Conservation (phyloP, 768 basidiomycete genomes). For the Russula brevipes region DNA sequence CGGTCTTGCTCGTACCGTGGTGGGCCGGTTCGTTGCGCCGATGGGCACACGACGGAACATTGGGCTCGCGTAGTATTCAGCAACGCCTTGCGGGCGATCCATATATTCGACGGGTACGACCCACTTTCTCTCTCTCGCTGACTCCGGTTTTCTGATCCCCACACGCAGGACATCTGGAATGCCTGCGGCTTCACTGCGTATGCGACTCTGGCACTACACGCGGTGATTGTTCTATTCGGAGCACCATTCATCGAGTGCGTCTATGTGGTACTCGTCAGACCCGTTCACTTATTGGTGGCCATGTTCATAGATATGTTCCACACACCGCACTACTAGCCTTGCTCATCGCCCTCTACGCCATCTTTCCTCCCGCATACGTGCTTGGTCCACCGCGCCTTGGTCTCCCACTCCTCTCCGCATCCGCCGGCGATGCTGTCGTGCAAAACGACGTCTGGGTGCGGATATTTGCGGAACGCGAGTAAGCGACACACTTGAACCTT, state of each 20-base stretch:
- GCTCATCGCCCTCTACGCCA: conserved; percentile 58
- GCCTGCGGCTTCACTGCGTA: conserved; percentile 52
- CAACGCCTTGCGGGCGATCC: conserved; percentile 36
- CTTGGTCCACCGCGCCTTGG: conserved; percentile 52
- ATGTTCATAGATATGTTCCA: conserved; percentile 30
- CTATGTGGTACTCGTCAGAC: not conserved
- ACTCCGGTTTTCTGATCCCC: conserved; percentile 30
- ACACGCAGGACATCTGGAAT: conserved; percentile 43
- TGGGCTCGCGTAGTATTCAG: conserved; percentile 41
- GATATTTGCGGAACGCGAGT: conserved; percentile 80
- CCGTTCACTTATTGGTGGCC: not conserved
- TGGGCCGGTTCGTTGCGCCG: conserved; percentile 64
- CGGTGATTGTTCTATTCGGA: conserved; percentile 61
- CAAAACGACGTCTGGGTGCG: conserved; percentile 67
- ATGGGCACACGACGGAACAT: conserved; percentile 49
- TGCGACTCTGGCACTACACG: conserved; percentile 44
- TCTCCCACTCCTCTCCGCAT: conserved; percentile 24
- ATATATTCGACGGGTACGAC: conserved; percentile 38
- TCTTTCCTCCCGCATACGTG: conserved; percentile 64
- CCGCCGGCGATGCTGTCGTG: conserved; percentile 41
- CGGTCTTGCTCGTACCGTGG: conserved; percentile 54
- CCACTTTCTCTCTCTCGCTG: conserved; percentile 20
- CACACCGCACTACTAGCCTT: conserved; percentile 68
- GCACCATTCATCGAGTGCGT: conserved; percentile 61
- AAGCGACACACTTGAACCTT: conserved; percentile 33